Conservation (phyloP, 805 yeast genomes). For the Pichia manshurica region DNA sequence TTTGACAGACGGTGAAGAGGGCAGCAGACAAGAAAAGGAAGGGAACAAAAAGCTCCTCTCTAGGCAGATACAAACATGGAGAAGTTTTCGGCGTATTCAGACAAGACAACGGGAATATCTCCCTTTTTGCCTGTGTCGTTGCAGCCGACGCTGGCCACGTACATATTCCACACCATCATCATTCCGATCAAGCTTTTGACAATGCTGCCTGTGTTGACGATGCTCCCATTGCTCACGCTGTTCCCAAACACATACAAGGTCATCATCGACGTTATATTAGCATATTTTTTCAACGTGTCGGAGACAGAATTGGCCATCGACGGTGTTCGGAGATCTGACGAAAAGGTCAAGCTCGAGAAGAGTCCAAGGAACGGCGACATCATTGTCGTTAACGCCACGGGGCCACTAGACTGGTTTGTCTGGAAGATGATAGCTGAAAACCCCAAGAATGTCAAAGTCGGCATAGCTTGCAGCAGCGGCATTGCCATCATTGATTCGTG, state of each 20-base stretch:
- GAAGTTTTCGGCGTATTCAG: constrained; percentile 79
- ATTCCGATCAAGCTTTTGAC: constrained; percentile 13
- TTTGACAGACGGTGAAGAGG: too few species aligned
- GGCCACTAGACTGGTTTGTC: constrained; percentile 53
- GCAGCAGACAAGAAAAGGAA: too few species aligned
- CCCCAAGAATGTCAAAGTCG: constrained; percentile 13
- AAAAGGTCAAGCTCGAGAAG: constrained; percentile 25
- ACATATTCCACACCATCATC: constrained; percentile 8
- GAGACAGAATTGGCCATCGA: constrained; percentile 35
- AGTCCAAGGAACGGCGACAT: constrained; percentile 43
- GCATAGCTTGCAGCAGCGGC: constrained; percentile 18
- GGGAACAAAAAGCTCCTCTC: too few species aligned
- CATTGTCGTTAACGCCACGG: constrained; percentile 49
- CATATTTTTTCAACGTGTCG: constrained; percentile 31
- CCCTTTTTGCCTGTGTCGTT: constrained; percentile 66
- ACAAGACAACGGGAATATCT: constrained; percentile 88
- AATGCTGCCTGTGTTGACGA: constrained; percentile 22
- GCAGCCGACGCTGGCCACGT: constrained; percentile 15
- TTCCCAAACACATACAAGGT: constrained; percentile 13
- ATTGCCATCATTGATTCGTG: constrained; percentile 7
- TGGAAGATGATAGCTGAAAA: constrained; percentile 16
- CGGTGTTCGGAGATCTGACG: constrained; percentile 43
- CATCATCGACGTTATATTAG: constrained; percentile 20
- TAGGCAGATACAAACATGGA: too few species aligned
- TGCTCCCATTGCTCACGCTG: constrained; percentile 17